phyloP scores from a whole-genome alignment of 148 eudicot genomes.

The Camellia japonica region DNA sequence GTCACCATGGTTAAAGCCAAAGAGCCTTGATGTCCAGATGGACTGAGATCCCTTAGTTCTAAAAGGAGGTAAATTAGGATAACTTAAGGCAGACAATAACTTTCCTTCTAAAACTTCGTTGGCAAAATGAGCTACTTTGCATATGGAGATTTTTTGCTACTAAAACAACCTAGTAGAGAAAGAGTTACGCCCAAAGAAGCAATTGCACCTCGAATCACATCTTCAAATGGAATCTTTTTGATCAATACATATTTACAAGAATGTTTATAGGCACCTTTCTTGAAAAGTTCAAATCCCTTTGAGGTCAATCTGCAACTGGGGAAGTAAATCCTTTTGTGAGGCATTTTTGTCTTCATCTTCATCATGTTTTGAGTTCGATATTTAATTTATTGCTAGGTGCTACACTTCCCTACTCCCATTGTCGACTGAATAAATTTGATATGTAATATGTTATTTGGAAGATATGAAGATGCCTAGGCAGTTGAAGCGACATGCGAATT shows the following conservation, averaged over 20 bases:
- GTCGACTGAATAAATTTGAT: constrained; percentile 1
- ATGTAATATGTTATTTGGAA: constrained; percentile 21
- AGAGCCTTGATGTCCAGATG: background rate
- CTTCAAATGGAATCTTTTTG: background rate
- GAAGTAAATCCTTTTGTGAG: background rate
- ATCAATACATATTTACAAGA: background rate
- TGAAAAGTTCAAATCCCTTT: background rate
- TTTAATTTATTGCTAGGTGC: background rate
- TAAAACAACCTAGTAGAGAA: too few relatives aligned
- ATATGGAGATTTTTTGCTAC: background rate
- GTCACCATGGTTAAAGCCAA: background rate
- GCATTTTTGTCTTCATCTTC: background rate
- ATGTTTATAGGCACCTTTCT: background rate
- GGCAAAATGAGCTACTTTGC: background rate
- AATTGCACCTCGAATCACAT: background rate
- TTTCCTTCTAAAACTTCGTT: background rate
- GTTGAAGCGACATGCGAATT: constrained; percentile 38
- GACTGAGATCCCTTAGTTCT: background rate
- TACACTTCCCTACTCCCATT: background rate
- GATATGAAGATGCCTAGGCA: constrained; percentile 51
- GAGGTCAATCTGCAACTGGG: background rate
- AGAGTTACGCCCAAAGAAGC: background rate
- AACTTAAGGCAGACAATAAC: background rate
- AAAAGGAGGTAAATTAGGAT: constrained; percentile 2
- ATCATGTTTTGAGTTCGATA: constrained; percentile 2